Evolutionary conservation across 75 land plant genomes (phyloP).

Genomic region (Chamaecyparis obtusa): DNA sequence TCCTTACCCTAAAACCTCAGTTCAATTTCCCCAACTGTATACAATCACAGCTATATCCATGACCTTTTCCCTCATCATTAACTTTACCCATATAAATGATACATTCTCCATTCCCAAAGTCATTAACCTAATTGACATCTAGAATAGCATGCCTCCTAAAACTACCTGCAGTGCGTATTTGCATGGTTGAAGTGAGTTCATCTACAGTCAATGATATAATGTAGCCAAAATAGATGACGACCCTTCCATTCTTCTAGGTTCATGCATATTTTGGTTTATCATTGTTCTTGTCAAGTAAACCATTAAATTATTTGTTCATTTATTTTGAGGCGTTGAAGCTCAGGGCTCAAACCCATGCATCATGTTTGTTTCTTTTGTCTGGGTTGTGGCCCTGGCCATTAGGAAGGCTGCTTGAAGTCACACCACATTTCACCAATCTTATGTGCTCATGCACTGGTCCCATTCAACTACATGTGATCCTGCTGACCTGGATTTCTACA

Average conservation of each 20-base stretch:
- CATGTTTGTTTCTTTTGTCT: not conserved
- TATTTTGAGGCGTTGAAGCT: not conserved
- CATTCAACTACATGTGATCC: not conserved
- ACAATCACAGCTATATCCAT: not conserved
- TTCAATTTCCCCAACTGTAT: not conserved
- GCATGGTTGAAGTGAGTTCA: not conserved
- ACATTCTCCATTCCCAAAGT: not conserved
- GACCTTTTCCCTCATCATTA: not conserved
- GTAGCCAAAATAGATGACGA: not conserved
- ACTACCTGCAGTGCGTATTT: not conserved
- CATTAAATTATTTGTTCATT: no score
- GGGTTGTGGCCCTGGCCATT: not conserved
- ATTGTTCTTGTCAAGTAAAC: not conserved
- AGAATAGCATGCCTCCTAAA: not conserved
- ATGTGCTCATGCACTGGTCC: not conserved
- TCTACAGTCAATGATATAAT: not conserved
- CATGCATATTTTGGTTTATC: not conserved
- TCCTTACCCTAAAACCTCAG: not conserved
- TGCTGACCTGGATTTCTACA: not conserved
- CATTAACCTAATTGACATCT: constrained; percentile 3
- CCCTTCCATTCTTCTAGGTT: not conserved
- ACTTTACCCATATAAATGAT: not conserved
- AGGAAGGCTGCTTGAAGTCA: not conserved
- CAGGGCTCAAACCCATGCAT: not conserved
- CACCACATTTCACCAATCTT: not conserved